phyloP scores from a whole-genome alignment of 139 green algal genomes.

The Mesostigma viride region DNA sequence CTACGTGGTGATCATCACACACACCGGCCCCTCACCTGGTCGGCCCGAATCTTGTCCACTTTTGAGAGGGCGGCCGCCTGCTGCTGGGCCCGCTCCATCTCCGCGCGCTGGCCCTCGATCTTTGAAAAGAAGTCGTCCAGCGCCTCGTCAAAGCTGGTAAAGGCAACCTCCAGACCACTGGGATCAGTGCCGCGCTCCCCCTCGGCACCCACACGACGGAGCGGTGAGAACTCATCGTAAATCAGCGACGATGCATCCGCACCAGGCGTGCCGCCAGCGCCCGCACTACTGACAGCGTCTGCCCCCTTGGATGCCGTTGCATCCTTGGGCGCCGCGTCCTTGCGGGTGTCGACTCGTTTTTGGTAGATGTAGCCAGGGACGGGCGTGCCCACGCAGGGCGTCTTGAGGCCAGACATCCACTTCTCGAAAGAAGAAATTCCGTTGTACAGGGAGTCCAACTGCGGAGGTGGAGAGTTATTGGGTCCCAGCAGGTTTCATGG shows the following conservation, averaged over 20 bases:
- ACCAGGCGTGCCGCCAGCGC: conserved; percentile 1
- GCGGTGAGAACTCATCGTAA: conserved; percentile 63
- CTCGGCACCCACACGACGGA: conserved; percentile 31
- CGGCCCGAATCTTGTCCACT: conserved; percentile 59
- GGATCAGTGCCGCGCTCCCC: neutral
- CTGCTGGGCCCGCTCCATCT: conserved; percentile 36
- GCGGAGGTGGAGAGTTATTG: too few relatives aligned
- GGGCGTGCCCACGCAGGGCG: too few relatives aligned
- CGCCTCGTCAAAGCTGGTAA: conserved; percentile 74
- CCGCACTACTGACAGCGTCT: neutral
- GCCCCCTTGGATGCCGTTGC: conserved; percentile 11
- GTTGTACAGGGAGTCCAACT: too few relatives aligned
- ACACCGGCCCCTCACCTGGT: conserved; percentile 48
- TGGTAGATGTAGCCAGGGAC: too few relatives aligned
- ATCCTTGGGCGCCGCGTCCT: too few relatives aligned
- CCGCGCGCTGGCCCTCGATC: conserved; percentile 59
- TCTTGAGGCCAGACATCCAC: too few relatives aligned
- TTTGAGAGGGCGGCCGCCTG: conserved; percentile 55
- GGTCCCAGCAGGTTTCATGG: too few relatives aligned
- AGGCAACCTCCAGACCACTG: conserved; percentile 34
- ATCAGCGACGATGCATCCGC: neutral
- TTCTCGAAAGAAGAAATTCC: too few relatives aligned
- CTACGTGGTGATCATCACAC: too few relatives aligned
- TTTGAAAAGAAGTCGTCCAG: conserved; percentile 84
- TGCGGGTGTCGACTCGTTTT: too few relatives aligned